Conservation (phyloP, 2,329 filamentous ascomycete species). For the Alternaria panax region DNA sequence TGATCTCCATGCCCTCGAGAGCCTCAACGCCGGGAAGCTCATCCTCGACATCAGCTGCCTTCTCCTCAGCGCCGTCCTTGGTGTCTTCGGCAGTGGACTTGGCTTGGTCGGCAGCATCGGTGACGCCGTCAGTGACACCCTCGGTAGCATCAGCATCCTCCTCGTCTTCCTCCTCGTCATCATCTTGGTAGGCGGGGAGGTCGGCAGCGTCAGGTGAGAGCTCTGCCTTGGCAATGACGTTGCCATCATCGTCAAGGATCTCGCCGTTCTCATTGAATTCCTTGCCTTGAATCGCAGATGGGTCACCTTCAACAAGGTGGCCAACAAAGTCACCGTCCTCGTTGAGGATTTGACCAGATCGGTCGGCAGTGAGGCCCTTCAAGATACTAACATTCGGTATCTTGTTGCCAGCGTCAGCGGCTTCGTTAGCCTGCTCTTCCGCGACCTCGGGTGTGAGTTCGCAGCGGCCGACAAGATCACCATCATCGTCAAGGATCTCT, state of each 20-base stretch:
- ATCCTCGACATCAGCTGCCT: constrained; percentile 53
- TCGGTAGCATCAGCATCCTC: constrained; percentile 35
- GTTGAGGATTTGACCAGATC: constrained; percentile 58
- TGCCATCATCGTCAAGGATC: constrained; percentile 63
- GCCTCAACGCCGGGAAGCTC: constrained; percentile 61
- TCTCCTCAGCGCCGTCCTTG: constrained; percentile 42
- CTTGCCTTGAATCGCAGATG: constrained; percentile 56
- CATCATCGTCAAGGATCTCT: constrained; percentile 64
- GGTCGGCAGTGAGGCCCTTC: constrained; percentile 57
- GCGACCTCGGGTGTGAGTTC: constrained; percentile 58
- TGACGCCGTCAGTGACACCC: constrained; percentile 34
- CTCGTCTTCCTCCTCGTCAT: constrained; percentile 35
- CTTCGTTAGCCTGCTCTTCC: constrained; percentile 52
- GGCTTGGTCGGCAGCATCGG: constrained; percentile 29
- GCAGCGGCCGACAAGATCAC: constrained; percentile 62
- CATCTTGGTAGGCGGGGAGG: constrained; percentile 42
- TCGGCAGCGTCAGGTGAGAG: constrained; percentile 57
- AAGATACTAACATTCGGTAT: constrained; percentile 57
- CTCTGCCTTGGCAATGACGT: constrained; percentile 61
- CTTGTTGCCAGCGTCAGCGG: constrained; percentile 47
- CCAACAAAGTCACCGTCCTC: constrained; percentile 61
- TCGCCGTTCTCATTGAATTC: constrained; percentile 62
- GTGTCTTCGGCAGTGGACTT: constrained; percentile 45
- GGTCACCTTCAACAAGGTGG: constrained; percentile 57
- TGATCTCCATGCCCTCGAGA: constrained; percentile 60